Evolutionary conservation across 176 grass and related monocot genomes (phyloP).

Genomic region (Otatea glauca): DNA sequence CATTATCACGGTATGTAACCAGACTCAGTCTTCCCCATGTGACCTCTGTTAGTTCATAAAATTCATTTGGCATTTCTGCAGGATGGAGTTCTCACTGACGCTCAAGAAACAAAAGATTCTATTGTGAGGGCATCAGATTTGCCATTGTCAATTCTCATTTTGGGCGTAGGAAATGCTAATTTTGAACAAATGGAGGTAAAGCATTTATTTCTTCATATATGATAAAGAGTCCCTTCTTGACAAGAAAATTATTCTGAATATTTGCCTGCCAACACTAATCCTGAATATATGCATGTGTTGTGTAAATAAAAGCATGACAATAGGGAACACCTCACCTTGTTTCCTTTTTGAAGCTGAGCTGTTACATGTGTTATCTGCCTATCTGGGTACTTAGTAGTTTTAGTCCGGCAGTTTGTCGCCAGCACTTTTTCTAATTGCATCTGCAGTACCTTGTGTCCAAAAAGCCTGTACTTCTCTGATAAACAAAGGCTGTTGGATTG

Average conservation of each 20-base stretch:
- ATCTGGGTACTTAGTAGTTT: not conserved
- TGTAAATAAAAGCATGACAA: not conserved
- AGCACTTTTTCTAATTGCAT: not conserved
- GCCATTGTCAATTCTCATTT: conserved; percentile 93
- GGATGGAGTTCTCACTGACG: conserved; percentile 91
- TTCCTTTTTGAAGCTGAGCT: conserved; percentile 12
- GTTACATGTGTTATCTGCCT: not conserved
- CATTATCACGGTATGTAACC: conserved; percentile 77
- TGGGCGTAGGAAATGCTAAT: conserved; percentile 87
- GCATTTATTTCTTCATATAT: not conserved
- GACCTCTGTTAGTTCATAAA: conserved; percentile 1
- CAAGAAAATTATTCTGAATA: not conserved
- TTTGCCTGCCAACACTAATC: not conserved
- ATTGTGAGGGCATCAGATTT: conserved; percentile 89
- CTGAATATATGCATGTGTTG: not conserved
- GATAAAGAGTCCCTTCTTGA: conserved; percentile 15
- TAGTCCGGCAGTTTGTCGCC: not conserved
- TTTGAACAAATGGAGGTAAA: conserved; percentile 96
- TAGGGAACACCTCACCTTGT: conserved; percentile 11
- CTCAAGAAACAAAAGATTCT: conserved; percentile 82
- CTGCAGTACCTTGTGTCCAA: not conserved
- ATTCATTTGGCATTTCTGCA: conserved; percentile 39
- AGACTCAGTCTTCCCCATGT: not conserved
- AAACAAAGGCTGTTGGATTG: conserved; percentile 17
- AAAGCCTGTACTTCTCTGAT: conserved; percentile 29